Base-by-base conservation (phyloP, 106 monocot genomes). In the Xerophyta viscosa region DNA sequence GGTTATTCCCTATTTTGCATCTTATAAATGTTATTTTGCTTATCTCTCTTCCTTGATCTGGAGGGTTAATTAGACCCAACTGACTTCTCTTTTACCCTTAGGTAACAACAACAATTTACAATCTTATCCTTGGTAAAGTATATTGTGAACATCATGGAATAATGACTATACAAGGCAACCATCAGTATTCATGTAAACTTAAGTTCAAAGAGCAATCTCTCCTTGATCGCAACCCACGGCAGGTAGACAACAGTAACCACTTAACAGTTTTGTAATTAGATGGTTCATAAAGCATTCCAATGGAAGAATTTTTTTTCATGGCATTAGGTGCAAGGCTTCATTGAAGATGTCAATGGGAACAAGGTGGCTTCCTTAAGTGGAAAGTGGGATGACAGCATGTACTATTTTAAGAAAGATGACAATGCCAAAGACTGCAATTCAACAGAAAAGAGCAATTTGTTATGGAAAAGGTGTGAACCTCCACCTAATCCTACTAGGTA, bases 81-180 rank as follows among this genome's bases (percentile, higher is more conserved):
- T n/a, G n/a, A n/a, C n/a, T n/a, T n/a, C n/a, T n/a, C n/a, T n/a
- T n/a, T n/a, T n/a, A n/a, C 42, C 11, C 51, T n/a, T 55, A 91
- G 91, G 92, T 92, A 18, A 92, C 86, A 9, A 92, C 86, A 36
- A 78, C 70, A 46, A 82, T 92, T 70, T 78, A 83, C 46, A 92
- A 92, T 67, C 78, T 92, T 26, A 82, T 92, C 27, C 57, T 92
- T 46, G 86, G 92, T 47, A 82, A 82, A 65, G 50, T 92, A 37
- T 86, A 79, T 50, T 92, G 86, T 43, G 79, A 82, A 52, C 92
- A 92, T 53, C 86, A 86, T 68, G 92, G 92, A 31, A 64, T 51
- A 57, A 92, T 92, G 92, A 68, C 63, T 29, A 86, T 92, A 36
- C 20, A 48, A 4, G 82, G 92, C 3, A 92, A 82, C 42, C 61